phyloP scores from a whole-genome alignment of 257 asterid species.

The Solanum virginianum region DNA sequence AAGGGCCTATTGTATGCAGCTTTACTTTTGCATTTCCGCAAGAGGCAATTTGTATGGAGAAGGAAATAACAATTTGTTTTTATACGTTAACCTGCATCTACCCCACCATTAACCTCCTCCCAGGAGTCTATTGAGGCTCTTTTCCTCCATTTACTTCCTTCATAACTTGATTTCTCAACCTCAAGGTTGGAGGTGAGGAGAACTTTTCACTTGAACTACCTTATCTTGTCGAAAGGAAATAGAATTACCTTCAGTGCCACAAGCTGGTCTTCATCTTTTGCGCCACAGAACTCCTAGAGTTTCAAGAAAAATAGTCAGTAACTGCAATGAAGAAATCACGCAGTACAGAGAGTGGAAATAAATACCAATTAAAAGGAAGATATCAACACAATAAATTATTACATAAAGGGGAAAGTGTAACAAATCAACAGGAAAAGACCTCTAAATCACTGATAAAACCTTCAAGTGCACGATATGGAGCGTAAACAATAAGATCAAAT shows the following conservation, averaged over 20 bases:
- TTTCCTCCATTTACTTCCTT: background rate
- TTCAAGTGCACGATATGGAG: constrained; percentile 89
- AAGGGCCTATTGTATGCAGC: background rate
- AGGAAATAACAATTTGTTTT: background rate
- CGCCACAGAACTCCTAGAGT: constrained; percentile 55
- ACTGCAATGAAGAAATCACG: background rate
- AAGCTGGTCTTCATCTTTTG: constrained; percentile 15
- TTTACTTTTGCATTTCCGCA: background rate
- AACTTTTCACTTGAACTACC: background rate
- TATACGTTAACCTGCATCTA: background rate
- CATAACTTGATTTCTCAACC: background rate
- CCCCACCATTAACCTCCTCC: background rate
- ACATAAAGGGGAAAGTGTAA: background rate
- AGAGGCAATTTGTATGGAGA: background rate
- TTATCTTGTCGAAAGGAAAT: background rate
- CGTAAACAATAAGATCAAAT: constrained; percentile 87
- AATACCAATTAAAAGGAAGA: background rate
- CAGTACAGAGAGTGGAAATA: background rate
- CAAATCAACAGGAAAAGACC: constrained; percentile 26
- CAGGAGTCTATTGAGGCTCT: background rate
- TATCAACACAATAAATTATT: background rate
- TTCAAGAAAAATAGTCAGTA: constrained; percentile 4
- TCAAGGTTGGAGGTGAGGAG: background rate
- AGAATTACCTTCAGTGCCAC: constrained; percentile 46
- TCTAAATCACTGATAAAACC: constrained; percentile 70